Percentiles rank a stretch among this genome's conserved stretches.
phyloP scores from a whole-genome alignment of 2,329 filamentous ascomycete genomes.

The Aspergillus brunneoviolaceus region DNA sequence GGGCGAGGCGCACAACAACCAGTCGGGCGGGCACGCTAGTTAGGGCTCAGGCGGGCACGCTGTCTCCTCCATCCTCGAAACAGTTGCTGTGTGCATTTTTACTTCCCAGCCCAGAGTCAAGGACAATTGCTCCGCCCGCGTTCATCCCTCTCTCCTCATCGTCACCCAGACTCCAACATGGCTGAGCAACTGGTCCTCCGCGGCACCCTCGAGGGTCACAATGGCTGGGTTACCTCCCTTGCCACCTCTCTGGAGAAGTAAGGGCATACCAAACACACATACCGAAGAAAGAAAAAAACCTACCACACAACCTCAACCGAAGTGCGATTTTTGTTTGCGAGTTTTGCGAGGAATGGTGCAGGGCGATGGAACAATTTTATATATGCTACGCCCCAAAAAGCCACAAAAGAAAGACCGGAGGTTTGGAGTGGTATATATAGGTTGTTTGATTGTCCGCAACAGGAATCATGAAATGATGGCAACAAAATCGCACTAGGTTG shows the following conservation, averaged over 20 bases:
- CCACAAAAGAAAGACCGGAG: conserved; percentile 3
- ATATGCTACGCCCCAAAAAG: background rate
- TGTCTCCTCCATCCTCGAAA: conserved; percentile 33
- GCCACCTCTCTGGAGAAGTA: conserved; percentile 99
- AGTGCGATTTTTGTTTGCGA: background rate
- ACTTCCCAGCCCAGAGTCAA: conserved; percentile 39
- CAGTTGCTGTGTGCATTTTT: conserved; percentile 35
- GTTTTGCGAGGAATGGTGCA: background rate
- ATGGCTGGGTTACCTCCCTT: conserved; percentile 98
- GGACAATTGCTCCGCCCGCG: conserved; percentile 43
- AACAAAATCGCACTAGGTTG: background rate
- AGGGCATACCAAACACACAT: conserved; percentile 34
- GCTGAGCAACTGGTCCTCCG: conserved; percentile 94
- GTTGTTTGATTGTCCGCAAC: background rate
- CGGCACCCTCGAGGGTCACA: conserved; percentile 98
- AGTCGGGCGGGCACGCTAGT: conserved; percentile 20
- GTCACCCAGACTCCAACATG: conserved; percentile 57
- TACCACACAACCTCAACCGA: conserved; percentile 1
- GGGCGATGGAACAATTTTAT: conserved; percentile 14
- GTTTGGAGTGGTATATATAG: background rate
- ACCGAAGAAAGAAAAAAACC: conserved; percentile 6
- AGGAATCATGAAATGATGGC: background rate
- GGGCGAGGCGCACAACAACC: conserved; percentile 24
- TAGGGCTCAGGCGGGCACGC: conserved; percentile 32
- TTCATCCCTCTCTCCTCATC: conserved; percentile 38